phyloP scores from a whole-genome alignment of 805 yeast genomes.

The Ascoidea tarda region DNA sequence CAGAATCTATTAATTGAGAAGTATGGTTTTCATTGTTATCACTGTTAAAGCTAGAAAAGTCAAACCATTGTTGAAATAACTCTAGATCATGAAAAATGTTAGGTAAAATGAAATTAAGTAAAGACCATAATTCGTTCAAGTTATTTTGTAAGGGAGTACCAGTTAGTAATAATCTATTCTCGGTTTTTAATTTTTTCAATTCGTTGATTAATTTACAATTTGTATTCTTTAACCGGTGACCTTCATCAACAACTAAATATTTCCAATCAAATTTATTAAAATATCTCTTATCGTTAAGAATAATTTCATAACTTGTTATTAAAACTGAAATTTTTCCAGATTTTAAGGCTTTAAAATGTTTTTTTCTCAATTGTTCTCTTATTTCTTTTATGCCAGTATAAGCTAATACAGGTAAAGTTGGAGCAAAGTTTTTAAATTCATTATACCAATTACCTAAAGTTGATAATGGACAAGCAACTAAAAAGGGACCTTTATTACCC shows the following conservation, averaged over 20 bases:
- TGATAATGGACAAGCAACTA: slow-evolving; percentile 70
- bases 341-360: slow-evolving; percentile 9
- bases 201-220: slow-evolving; percentile 63
- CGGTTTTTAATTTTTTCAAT: slow-evolving; percentile 49
- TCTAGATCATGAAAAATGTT: slow-evolving; percentile 86
- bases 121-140: slow-evolving; percentile 80
- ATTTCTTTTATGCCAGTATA: slow-evolving; percentile 52
- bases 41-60: slow-evolving; percentile 28
- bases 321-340: slow-evolving; percentile 33
- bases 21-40: slow-evolving; percentile 18
- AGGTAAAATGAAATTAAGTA: slow-evolving; percentile 81
- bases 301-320: slow-evolving; percentile 71
- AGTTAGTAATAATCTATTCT: slow-evolving; percentile 68
- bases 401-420: slow-evolving; percentile 42
- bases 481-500: slow-evolving; percentile 65
- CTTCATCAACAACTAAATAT: slow-evolving; percentile 86
- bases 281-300: slow-evolving; percentile 50
- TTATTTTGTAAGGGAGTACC: slow-evolving; percentile 97
- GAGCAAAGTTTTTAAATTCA: slow-evolving; percentile 66
- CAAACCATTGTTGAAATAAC: slow-evolving; percentile 89
- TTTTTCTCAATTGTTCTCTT: slow-evolving; percentile 31
- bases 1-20: slow-evolving; percentile 37
- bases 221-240: slow-evolving; percentile 80
- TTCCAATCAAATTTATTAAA: slow-evolving; percentile 54
- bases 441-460: slow-evolving; percentile 76